phyloP scores from a whole-genome alignment of 2,329 filamentous ascomycete genomes.

The Exophiala sideris region DNA sequence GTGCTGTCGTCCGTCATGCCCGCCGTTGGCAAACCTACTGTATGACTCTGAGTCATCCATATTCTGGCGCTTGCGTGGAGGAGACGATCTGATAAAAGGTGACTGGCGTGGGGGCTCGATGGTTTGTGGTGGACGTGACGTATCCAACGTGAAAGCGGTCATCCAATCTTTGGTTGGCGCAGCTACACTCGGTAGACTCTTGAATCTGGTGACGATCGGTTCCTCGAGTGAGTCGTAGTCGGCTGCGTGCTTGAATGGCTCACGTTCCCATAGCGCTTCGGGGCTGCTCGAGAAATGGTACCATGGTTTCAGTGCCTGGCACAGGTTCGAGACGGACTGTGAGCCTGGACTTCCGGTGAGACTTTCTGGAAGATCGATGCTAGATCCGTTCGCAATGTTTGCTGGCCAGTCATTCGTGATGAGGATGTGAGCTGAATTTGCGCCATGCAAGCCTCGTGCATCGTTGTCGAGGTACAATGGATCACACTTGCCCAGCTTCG shows the following conservation, averaged over 20 bases:
- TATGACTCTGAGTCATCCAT: constrained; percentile 35
- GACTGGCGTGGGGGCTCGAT: constrained; percentile 68
- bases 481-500: constrained; percentile 69
- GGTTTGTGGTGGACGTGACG: constrained; percentile 57
- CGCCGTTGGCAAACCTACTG: constrained; percentile 30
- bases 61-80: constrained; percentile 54
- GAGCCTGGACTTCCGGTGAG: constrained; percentile 50
- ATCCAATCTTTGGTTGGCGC: constrained; percentile 68
- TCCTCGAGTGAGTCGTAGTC: constrained; percentile 49
- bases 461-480: constrained; percentile 76
- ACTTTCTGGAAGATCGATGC: constrained; percentile 56
- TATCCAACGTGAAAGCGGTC: constrained; percentile 65
- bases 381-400: constrained; percentile 66
- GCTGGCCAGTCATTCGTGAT: constrained; percentile 84
- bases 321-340: constrained; percentile 74
- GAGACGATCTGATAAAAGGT: constrained; percentile 55
- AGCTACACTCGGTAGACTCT: constrained; percentile 77
- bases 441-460: constrained; percentile 69
- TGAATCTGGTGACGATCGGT: constrained; percentile 74
- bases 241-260: constrained; percentile 65
- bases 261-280: constrained; percentile 78
- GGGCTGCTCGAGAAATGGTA: constrained; percentile 80
- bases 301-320: constrained; percentile 74
- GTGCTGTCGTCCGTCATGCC: constrained; percentile 43
- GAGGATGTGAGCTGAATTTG: constrained; percentile 78